These are phyloP conservation scores for Scytalidium lignicola DNA, from an alignment of 2,329 filamentous ascomycete species.

Conservation along the genomic window DNA sequence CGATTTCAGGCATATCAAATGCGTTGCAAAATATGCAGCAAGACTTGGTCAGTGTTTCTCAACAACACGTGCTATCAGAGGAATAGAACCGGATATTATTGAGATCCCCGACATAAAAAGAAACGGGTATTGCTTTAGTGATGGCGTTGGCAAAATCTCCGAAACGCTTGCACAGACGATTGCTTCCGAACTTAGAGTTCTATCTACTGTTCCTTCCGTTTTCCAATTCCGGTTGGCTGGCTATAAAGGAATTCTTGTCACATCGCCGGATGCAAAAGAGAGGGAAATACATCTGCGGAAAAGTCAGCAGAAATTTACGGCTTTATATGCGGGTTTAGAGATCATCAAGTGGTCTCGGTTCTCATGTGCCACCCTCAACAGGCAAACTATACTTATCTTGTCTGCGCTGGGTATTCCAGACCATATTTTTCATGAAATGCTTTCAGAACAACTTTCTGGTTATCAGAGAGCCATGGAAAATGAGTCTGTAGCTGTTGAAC, in stretches of 20 bases:
- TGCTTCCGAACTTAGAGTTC: slow-evolving; percentile 62
- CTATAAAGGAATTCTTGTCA: slow-evolving; percentile 80
- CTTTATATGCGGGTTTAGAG: slow-evolving; percentile 68
- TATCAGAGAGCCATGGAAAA: slow-evolving; percentile 68
- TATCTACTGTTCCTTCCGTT: slow-evolving; percentile 64
- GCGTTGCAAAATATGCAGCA: slow-evolving; percentile 85
- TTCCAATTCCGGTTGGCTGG: slow-evolving; percentile 92
- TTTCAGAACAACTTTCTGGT: slow-evolving; percentile 60
- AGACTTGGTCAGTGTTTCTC: slow-evolving; percentile 94
- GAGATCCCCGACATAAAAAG: slow-evolving; percentile 65
- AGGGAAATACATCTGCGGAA: slow-evolving; percentile 72
- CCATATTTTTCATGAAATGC: slow-evolving; percentile 60
- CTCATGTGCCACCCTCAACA: slow-evolving; percentile 75
- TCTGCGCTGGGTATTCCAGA: slow-evolving; percentile 69
- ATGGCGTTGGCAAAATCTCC: slow-evolving; percentile 94
- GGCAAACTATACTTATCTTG: slow-evolving; percentile 84
- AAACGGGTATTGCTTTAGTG: slow-evolving; percentile 72
- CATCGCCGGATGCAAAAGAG: slow-evolving; percentile 63
- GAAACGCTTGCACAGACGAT: slow-evolving; percentile 68
- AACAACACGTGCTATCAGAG: slow-evolving; percentile 73
- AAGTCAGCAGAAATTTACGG: slow-evolving; percentile 83
- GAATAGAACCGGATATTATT: slow-evolving; percentile 49
- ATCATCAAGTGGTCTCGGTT: slow-evolving; percentile 77
- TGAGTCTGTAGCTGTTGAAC: slow-evolving; percentile 55
- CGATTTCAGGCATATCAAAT: slow-evolving; percentile 70